phyloP scores from a whole-genome alignment of 2,329 filamentous ascomycete genomes.

The Domatiomyces catenatus region DNA sequence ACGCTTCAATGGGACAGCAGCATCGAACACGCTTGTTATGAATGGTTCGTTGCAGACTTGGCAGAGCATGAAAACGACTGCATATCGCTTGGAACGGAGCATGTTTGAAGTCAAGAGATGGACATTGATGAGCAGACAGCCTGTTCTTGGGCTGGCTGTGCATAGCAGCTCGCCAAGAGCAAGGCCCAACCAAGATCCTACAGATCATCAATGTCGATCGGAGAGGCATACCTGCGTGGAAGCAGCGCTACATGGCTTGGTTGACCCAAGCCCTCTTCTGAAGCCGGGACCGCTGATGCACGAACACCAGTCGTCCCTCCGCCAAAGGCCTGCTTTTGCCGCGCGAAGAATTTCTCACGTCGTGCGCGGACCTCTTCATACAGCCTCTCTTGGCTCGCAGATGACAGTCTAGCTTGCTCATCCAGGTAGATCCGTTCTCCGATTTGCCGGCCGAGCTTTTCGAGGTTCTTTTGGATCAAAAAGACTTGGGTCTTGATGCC shows the following conservation, averaged over 20 bases:
- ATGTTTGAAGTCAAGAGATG: too few species aligned
- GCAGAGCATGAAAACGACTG: too few species aligned
- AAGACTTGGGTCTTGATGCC: neutral
- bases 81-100: too few species aligned
- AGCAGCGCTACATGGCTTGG: neutral
- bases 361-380: neutral
- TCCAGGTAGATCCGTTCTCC: neutral
- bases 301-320: neutral
- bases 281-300: neutral
- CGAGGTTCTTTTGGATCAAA: neutral
- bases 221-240: neutral
- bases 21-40: too few species aligned
- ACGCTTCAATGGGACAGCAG: too few species aligned
- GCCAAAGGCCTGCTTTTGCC: neutral
- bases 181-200: conserved; percentile 1
- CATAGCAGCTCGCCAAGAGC: conserved; percentile 6
- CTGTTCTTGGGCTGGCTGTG: too few species aligned
- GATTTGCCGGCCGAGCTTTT: neutral
- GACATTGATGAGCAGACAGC: too few species aligned
- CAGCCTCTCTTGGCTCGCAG: neutral
- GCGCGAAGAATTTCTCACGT: neutral
- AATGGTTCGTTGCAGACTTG: too few species aligned
- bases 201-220: conserved; percentile 11
- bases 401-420: neutral
- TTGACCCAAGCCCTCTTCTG: too few species aligned